Percentiles rank a stretch among this genome's conserved stretches.
Evolutionary conservation across 2,329 filamentous ascomycete genomes (phyloP).

Genomic region (Neofusicoccum umdonicola): DNA sequence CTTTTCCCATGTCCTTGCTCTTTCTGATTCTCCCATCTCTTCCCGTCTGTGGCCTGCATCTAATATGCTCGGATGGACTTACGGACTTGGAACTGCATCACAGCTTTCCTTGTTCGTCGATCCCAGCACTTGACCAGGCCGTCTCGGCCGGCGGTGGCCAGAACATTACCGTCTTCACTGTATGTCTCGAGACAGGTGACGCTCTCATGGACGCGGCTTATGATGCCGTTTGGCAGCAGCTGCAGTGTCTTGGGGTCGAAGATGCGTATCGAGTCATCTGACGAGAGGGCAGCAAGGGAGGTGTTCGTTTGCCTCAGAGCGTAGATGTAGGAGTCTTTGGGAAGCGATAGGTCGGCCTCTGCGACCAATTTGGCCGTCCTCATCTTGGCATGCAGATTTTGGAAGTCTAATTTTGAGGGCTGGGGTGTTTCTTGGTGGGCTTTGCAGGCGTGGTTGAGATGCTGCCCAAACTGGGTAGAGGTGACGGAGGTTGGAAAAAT

Average conservation of each 20-base stretch:
- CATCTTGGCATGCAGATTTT: neutral
- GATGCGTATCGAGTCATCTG: conserved; percentile 67
- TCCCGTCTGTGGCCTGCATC: neutral
- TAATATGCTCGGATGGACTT: conserved; percentile 14
- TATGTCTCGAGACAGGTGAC: conserved; percentile 62
- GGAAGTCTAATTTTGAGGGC: neutral
- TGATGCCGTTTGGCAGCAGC: conserved; percentile 45
- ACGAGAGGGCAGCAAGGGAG: conserved; percentile 61
- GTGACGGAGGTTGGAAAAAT: conserved; percentile 3
- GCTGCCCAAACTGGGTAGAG: neutral
- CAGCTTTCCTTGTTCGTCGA: conserved; percentile 54
- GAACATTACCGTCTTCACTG: conserved; percentile 51
- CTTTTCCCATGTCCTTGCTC: neutral
- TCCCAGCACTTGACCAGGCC: conserved; percentile 68
- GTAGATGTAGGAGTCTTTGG: conserved; percentile 40
- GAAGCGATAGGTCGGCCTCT: conserved; percentile 27
- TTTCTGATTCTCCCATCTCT: neutral
- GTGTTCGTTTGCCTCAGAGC: conserved; percentile 32
- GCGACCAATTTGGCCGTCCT: conserved; percentile 13
- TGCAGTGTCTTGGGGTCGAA: conserved; percentile 61
- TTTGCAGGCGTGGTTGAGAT: neutral
- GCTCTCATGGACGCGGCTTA: conserved; percentile 58
- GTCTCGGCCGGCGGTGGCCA: conserved; percentile 71
- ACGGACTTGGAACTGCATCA: conserved; percentile 36
- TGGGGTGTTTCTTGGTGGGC: neutral